Percentiles rank a stretch among this genome's conserved stretches.
Conservation (phyloP, 805 yeast species). For the Candida palmyrensis region DNA sequence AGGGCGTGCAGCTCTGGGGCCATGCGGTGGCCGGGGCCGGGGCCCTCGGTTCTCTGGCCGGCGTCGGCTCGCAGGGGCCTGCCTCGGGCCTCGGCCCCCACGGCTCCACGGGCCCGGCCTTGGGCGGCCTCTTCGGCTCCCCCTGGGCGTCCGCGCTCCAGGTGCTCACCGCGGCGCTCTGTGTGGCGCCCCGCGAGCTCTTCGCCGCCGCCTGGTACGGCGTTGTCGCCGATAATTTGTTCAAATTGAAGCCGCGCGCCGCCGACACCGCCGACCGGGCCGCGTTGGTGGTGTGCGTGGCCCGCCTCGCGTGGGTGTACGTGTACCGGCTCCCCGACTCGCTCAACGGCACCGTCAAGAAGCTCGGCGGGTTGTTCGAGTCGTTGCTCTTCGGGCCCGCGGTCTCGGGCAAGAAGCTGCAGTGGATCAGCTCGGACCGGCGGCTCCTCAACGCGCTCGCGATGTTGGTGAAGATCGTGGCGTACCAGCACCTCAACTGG, state of each 20-base stretch:
- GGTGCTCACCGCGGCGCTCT: conserved; percentile 64
- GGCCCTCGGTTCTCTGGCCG: neutral
- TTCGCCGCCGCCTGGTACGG: conserved; percentile 70
- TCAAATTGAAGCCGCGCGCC: conserved; percentile 59
- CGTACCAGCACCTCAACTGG: conserved; percentile 73
- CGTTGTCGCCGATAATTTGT: conserved; percentile 58
- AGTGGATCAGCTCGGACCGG: conserved; percentile 70
- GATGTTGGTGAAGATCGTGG: conserved; percentile 71
- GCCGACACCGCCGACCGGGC: conserved; percentile 44
- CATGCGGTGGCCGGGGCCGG: conserved; percentile 21
- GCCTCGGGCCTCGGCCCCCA: neutral
- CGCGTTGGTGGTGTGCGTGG: conserved; percentile 56
- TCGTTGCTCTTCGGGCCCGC: conserved; percentile 44
- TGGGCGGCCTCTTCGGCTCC: neutral
- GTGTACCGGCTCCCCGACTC: conserved; percentile 84
- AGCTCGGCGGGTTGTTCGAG: conserved; percentile 60
- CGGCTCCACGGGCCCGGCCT: neutral
- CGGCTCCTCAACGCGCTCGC: conserved; percentile 60
- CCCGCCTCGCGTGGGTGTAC: conserved; percentile 87
- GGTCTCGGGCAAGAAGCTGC: conserved; percentile 49
- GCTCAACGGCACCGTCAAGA: conserved; percentile 77
- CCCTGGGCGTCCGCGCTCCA: conserved; percentile 68
- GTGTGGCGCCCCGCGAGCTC: conserved; percentile 75
- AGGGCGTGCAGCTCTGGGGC: conserved; percentile 42
- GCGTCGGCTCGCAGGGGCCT: neutral